These are phyloP conservation scores for Aspergillus sojae DNA, from an alignment of 2,329 filamentous ascomycete genomes.

Conservation along the genomic window DNA sequence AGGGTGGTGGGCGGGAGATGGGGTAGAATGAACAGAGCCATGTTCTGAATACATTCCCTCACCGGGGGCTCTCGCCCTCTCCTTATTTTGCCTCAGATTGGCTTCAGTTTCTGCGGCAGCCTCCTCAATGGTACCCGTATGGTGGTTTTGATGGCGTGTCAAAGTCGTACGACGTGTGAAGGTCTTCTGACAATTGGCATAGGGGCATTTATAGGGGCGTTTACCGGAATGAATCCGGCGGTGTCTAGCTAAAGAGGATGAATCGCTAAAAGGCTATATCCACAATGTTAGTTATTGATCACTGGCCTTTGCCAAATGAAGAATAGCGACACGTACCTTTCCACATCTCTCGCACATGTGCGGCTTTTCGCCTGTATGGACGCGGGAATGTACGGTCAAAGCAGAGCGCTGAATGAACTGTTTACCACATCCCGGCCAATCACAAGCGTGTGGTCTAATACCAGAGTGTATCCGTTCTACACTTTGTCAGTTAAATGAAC, in stretches of 20 bases:
- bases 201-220: slow-evolving; percentile 95
- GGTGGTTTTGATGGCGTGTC: slow-evolving; percentile 93
- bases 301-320: too few relatives aligned
- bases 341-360: slow-evolving; percentile 96
- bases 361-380: slow-evolving; percentile 97
- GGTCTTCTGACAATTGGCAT: slow-evolving; percentile 96
- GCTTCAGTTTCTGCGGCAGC: slow-evolving; percentile 86
- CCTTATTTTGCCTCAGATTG: slow-evolving; percentile 66
- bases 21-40: slow-evolving; percentile 61
- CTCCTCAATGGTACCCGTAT: slow-evolving; percentile 93
- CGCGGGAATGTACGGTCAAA: slow-evolving; percentile 89
- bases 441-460: slow-evolving; percentile 87
- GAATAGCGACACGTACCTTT: slow-evolving; percentile 66
- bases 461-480: slow-evolving; percentile 94
- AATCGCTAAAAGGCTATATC: slow-evolving; percentile 87
- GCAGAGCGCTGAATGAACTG: slow-evolving; percentile 97
- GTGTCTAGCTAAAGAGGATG: slow-evolving; percentile 89
- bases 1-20: slow-evolving; percentile 78
- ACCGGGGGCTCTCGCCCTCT: slow-evolving; percentile 38
- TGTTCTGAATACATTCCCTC: slow-evolving; percentile 49
- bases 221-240: slow-evolving; percentile 94
- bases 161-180: slow-evolving; percentile 95
- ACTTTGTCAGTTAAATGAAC: background rate
- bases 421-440: slow-evolving; percentile 85
- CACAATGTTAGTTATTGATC: background rate